Base-by-base conservation (phyloP, 257 asterid genomes). In the Pogostemon cablin region DNA sequence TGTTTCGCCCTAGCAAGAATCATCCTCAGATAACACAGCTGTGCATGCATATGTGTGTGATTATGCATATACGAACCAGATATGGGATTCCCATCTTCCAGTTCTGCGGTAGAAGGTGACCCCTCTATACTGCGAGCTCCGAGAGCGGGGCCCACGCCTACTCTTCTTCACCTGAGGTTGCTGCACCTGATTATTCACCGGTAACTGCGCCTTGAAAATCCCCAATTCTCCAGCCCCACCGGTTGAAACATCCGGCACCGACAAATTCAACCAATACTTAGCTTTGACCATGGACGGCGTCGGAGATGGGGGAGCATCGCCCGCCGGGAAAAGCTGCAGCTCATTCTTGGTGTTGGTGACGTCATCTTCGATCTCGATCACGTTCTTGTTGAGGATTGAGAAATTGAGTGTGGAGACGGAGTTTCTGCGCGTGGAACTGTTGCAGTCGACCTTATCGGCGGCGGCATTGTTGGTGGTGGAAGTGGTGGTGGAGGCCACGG, bases 81-180 rank as follows among this genome's bases (percentile, higher is more conserved):
- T 93, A 72, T 93, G 97, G 5, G 98, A 93, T 79, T 93, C 98
- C 98, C 98, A 93, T 87, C 98, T 83, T 34, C 98, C 98, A 60
- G 97, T 90, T 73, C 98, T 82, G 60, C 97, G 89, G 76, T 93
- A 93, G 79, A 93, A 93, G 73, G 98, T 93, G 64, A 93, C 97
- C 8, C 98, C 98, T n/a, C 97, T 90, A 71, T 90, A 93, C 79
- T 93, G 98, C 4, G 98, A 92, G 82, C 97, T 90, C 75, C 95
- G 86, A 5, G 98, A 90, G 81, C 98, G 86, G 67, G 98, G 97
- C 62, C 98, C 98, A 44, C 98, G 95, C 78, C 98, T 75, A 66
- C 96, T 90, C 90, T 93, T 93, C 93, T 90, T 89, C 59, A 78
- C 86, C 65, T 67, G 82, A 25, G 72, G 73, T 71, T 76, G 84